Evolutionary conservation across 352 stramenopile species (phyloP).

Genomic region (Phytophthora sp.): DNA sequence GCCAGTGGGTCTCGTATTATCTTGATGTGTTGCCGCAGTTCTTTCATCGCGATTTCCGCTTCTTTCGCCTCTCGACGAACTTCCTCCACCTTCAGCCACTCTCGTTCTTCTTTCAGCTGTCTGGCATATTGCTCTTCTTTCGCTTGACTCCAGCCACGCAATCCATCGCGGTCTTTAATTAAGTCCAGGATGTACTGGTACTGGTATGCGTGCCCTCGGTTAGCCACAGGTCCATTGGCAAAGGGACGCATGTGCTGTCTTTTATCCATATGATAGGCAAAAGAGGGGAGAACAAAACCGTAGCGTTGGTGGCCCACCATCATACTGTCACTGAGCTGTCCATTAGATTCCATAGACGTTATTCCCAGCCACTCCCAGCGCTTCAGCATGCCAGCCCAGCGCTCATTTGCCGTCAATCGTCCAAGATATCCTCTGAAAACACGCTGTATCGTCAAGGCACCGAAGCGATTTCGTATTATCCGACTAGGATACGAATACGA

Average conservation of each 20-base stretch:
- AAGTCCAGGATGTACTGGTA: constrained; percentile 76
- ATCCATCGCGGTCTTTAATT: constrained; percentile 67
- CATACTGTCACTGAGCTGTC: constrained; percentile 57
- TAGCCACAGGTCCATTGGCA: constrained; percentile 40
- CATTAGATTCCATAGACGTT: constrained; percentile 30
- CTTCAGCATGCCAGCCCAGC: constrained; percentile 72
- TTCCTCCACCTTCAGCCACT: constrained; percentile 25
- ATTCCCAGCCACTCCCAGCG: constrained; percentile 80
- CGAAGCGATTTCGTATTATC: constrained; percentile 48
- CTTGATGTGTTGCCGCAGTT: constrained; percentile 23
- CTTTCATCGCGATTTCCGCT: constrained; percentile 32
- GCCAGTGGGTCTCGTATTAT: constrained; percentile 15
- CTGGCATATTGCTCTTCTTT: constrained; percentile 40
- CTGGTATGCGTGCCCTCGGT: constrained; percentile 68
- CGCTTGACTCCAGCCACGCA: constrained; percentile 63
- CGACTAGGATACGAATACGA: constrained; percentile 67
- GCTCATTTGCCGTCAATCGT: constrained; percentile 63
- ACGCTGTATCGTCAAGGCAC: constrained; percentile 52
- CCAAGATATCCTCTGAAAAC: constrained; percentile 56
- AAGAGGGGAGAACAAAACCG: constrained; percentile 59
- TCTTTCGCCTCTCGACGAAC: constrained; percentile 25
- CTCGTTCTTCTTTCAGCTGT: constrained; percentile 26
- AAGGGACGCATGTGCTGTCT: constrained; percentile 60
- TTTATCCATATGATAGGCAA: constrained; percentile 49
- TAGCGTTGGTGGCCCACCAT: constrained; percentile 59